Percentiles rank a stretch among this genome's conserved stretches.
These are phyloP conservation scores for Buddleja alternifolia DNA, from an alignment of 257 asterid species.

Conservation along the genomic window DNA sequence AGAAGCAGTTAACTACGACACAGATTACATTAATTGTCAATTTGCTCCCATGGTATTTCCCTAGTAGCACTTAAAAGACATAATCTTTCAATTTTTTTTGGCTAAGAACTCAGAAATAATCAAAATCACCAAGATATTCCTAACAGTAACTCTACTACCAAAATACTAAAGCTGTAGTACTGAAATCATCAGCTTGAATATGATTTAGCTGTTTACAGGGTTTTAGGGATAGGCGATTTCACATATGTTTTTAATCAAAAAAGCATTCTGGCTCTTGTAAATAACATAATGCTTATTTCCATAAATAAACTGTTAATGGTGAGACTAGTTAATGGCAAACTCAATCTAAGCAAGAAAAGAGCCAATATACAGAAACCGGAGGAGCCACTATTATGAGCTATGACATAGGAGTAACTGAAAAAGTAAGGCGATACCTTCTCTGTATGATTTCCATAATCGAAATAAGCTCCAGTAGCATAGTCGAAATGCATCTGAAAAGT, in stretches of 20 bases:
- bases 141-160: background rate
- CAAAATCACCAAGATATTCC: background rate
- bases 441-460: constrained; percentile 93
- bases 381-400: constrained; percentile 4
- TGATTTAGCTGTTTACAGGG: background rate
- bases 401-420: constrained; percentile 18
- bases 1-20: background rate
- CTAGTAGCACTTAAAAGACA: background rate
- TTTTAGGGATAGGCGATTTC: background rate
- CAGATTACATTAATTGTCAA: background rate
- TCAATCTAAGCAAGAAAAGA: constrained; percentile 23
- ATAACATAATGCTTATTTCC: background rate
- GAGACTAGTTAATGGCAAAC: constrained; percentile 14
- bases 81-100: too few relatives aligned
- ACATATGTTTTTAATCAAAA: constrained; percentile 2
- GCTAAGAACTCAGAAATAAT: too few relatives aligned
- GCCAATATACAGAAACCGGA: background rate
- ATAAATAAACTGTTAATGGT: constrained; percentile 1
- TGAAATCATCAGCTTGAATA: background rate
- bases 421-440: constrained; percentile 65
- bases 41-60: background rate
- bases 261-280: constrained; percentile 14
- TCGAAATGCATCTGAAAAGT: constrained; percentile 83
- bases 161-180: too few relatives aligned
- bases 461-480: constrained; percentile 67